These are phyloP conservation scores for Chytriomyces confervae DNA, from an alignment of 192 early-diverging fungal genomes.

Conservation along the genomic window DNA sequence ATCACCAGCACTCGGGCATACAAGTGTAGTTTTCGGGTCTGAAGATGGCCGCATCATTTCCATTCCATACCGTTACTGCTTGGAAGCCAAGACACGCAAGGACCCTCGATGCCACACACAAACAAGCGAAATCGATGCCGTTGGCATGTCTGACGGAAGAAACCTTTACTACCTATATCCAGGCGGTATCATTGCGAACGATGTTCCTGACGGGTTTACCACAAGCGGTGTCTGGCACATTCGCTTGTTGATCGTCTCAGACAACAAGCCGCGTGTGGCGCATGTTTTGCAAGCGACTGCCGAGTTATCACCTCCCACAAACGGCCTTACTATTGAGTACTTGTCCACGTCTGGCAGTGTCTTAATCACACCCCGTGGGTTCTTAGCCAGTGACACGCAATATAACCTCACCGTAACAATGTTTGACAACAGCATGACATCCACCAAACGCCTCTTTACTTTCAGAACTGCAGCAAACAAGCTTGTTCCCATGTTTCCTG, in stretches of 20 bases:
- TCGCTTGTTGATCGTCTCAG: conserved; percentile 22
- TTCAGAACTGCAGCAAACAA: conserved; percentile 7
- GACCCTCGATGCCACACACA: conserved; percentile 16
- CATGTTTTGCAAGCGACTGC: conserved; percentile 24
- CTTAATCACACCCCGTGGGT: not conserved
- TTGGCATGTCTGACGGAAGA: not conserved
- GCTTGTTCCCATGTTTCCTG: not conserved
- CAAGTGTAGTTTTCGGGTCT: conserved; percentile 25
- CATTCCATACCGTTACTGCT: conserved; percentile 28
- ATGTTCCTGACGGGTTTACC: conserved; percentile 11
- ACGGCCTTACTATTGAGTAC: conserved; percentile 10
- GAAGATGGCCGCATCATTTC: conserved; percentile 33
- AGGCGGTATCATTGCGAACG: conserved; percentile 19
- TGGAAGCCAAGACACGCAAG: conserved; percentile 2
- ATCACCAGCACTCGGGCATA: conserved; percentile 27
- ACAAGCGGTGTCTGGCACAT: conserved; percentile 18
- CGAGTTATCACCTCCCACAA: conserved; percentile 8
- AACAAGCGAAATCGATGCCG: not conserved
- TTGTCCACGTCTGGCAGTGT: conserved; percentile 20
- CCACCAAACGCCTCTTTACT: conserved; percentile 12
- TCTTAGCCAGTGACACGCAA: conserved; percentile 11
- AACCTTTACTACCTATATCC: conserved; percentile 30
- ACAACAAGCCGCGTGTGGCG: conserved; percentile 28
- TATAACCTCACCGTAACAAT: conserved; percentile 27
- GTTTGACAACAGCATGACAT: conserved; percentile 30